phyloP scores from a whole-genome alignment of 169 alveolate genomes.

The Blepharisma undulans region DNA sequence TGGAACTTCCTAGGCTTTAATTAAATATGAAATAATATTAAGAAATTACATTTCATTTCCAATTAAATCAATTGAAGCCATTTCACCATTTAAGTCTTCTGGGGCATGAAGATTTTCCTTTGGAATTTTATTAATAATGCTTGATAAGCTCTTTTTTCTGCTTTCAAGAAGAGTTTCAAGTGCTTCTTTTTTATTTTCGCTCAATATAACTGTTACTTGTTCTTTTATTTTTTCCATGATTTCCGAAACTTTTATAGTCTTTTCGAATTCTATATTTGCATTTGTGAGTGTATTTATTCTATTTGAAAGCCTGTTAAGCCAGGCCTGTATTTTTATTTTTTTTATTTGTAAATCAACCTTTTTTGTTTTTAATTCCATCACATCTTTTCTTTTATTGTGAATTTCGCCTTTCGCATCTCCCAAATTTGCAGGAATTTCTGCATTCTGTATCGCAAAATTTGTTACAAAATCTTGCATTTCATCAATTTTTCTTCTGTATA shows the following conservation, averaged over 20 bases:
- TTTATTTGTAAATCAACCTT: background rate
- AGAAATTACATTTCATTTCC: background rate
- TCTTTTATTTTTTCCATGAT: background rate
- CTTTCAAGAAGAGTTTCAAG: background rate
- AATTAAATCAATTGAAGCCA: background rate
- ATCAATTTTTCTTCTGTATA: background rate
- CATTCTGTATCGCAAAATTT: background rate
- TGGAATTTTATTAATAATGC: background rate
- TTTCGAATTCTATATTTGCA: background rate
- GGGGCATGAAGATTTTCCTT: background rate
- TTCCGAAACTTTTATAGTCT: background rate
- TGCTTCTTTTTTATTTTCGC: background rate
- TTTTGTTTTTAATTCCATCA: background rate
- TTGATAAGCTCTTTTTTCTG: background rate
- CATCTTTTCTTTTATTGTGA: background rate
- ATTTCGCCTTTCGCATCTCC: background rate
- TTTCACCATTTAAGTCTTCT: background rate
- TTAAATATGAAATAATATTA: background rate
- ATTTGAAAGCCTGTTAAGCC: background rate
- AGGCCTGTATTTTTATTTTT: background rate
- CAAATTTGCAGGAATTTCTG: background rate
- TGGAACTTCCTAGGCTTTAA: background rate
- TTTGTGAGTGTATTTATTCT: background rate
- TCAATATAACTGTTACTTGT: background rate
- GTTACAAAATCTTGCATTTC: slow-evolving; percentile 1